Base-by-base conservation (phyloP, 129 eudicot species). In the Tagetes erecta region DNA sequence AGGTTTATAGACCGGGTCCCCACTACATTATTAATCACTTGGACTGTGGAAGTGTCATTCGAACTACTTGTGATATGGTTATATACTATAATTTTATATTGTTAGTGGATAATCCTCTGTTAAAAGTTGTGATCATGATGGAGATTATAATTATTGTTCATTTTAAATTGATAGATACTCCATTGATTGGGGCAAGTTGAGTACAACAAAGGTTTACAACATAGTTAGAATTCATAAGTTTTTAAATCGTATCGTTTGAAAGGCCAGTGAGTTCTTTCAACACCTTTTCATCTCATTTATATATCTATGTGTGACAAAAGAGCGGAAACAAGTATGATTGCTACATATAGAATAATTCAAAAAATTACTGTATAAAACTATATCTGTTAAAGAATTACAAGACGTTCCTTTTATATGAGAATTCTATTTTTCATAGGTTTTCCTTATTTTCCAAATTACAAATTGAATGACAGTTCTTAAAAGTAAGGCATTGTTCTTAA, bases 171-270 rank as follows among this genome's bases (percentile, higher is more conserved):
- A 79, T 73, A 79, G 6, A 79, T 34, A 60, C 77, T 72, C 49
- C 58, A 64, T 71, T 79, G 82, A 72, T 72, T 72, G 78, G 78
- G 14, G 73, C 59, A 55, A 77, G 51, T 68, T 46, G 70, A 30
- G 46, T 68, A 69, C 78, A 67, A 79, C 82, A 79, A 64, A 71
- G 82, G 71, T 66, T 79, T 78, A 72, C 68, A 53, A 72, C 68
- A 72, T 72, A 10, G 50, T 49, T 49, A 2, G 27, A 71, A 52
- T 64, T 44, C 13, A 79, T 11, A 4, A 7, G 73, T 42, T 53
- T 64, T 34, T n/a, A 44, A 51, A 64, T 44, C 62, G 4, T 20
- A 60, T 65, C 74, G 78, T 72, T 64, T n/a, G 27, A 37, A 42
- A 36, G 52, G 82, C n/a, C n/a, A n/a, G n/a, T 78, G 52, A 63